Percentiles rank a stretch among this genome's conserved stretches.
phyloP scores from a whole-genome alignment of 768 basidiomycete species.

The Baorangia bicolor region DNA sequence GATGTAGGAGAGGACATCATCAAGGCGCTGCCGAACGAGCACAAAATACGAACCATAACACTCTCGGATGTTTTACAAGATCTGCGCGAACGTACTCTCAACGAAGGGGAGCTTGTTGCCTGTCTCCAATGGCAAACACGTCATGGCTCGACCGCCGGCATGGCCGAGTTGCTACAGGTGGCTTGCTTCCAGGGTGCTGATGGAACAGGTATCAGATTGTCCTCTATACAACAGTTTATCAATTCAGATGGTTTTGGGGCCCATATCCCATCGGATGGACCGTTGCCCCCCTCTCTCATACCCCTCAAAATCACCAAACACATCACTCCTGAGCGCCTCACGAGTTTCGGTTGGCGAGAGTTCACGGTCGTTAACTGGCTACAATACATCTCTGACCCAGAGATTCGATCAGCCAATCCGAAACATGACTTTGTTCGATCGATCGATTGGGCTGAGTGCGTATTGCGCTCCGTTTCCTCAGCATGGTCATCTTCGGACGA shows the following conservation, averaged over 20 bases:
- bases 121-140: conserved; percentile 4
- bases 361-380: conserved; percentile 73
- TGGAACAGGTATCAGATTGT: conserved; percentile 61
- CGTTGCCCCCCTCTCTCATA: conserved; percentile 64
- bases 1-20: conserved; percentile 52
- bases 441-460: conserved; percentile 73
- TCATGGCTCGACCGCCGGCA: background rate
- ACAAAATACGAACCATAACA: background rate
- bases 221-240: conserved; percentile 62
- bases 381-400: conserved; percentile 50
- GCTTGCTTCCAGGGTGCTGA: conserved; percentile 43
- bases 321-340: conserved; percentile 49
- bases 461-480: conserved; percentile 58
- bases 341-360: conserved; percentile 74
- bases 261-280: conserved; percentile 69
- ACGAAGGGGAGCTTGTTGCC: conserved; percentile 1
- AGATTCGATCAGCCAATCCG: conserved; percentile 36
- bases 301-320: conserved; percentile 63
- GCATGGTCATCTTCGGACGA: conserved; percentile 60
- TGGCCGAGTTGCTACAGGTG: background rate
- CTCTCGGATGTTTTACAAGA: background rate
- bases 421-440: conserved; percentile 63
- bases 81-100: background rate
- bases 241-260: conserved; percentile 43
- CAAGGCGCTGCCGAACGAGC: conserved; percentile 5